These are phyloP conservation scores for Cicer judaicum DNA, from an alignment of 306 rosid species.

Conservation along the genomic window DNA sequence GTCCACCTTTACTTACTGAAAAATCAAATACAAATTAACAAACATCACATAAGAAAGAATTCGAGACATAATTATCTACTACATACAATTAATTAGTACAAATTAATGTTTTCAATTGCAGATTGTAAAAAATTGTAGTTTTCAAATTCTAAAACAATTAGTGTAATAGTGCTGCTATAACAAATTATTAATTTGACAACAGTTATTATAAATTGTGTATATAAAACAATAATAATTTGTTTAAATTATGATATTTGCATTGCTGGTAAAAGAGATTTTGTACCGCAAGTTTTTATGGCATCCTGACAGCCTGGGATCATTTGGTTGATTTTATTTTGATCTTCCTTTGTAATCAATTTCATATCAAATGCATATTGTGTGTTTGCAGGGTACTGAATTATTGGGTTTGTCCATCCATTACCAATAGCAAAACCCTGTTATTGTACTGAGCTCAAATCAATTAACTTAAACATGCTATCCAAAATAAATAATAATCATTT, in stretches of 20 bases:
- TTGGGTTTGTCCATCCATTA: slow-evolving; percentile 79
- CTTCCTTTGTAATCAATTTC: slow-evolving; percentile 57
- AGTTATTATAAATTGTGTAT: too few species aligned
- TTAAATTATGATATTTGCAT: too few species aligned
- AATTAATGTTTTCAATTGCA: too few species aligned
- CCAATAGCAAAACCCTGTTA: slow-evolving; percentile 95
- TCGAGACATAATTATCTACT: too few species aligned
- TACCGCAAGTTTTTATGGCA: slow-evolving; percentile 62
- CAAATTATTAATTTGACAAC: too few species aligned
- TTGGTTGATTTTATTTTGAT: slow-evolving; percentile 48
- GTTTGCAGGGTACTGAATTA: slow-evolving; percentile 75
- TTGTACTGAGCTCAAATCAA: not conserved
- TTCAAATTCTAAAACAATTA: too few species aligned
- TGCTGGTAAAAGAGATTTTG: not conserved
- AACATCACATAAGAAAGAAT: too few species aligned
- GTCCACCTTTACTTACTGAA: slow-evolving; percentile 65
- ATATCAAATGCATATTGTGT: slow-evolving; percentile 68
- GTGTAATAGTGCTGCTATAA: too few species aligned
- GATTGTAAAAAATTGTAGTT: too few species aligned
- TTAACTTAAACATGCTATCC: not conserved
- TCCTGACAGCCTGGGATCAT: slow-evolving; percentile 61
- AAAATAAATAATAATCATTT: not conserved
- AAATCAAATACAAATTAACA: not conserved
- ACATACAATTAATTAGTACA: too few species aligned
- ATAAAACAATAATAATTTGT: too few species aligned